Evolutionary conservation across 2,329 filamentous ascomycete genomes (phyloP).

Genomic region (Akanthomyces dipterigenus): DNA sequence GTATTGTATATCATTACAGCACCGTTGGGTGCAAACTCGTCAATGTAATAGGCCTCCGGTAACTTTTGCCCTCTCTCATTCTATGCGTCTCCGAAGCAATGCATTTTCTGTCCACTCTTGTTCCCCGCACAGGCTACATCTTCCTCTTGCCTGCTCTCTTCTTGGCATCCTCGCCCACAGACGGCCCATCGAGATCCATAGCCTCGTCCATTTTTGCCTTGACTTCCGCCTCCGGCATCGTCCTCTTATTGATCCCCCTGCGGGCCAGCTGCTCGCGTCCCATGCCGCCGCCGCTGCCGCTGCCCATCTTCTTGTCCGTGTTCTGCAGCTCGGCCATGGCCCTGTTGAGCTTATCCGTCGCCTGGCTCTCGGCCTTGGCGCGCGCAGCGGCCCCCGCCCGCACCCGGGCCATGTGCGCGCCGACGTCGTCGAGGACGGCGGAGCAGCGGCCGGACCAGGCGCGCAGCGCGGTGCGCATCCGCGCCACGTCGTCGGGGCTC

Average conservation of each 20-base stretch:
- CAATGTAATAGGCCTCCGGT: neutral
- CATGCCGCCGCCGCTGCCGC: constrained; percentile 12
- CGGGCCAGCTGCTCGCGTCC: constrained; percentile 13
- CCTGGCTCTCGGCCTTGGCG: constrained; percentile 41
- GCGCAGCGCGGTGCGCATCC: constrained; percentile 57
- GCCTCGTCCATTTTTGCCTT: constrained; percentile 37
- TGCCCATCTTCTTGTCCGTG: constrained; percentile 27
- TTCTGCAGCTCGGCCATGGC: constrained; percentile 43
- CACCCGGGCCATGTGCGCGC: constrained; percentile 65
- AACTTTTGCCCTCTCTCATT: neutral
- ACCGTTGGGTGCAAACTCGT: constrained; percentile 2
- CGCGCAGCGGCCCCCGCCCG: constrained; percentile 52
- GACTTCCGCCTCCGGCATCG: constrained; percentile 35
- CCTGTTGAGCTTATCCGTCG: constrained; percentile 41
- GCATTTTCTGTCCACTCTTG: neutral
- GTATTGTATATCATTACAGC: constrained; percentile 8
- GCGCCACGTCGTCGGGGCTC: constrained; percentile 60
- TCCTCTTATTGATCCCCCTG: constrained; percentile 25
- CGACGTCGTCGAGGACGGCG: constrained; percentile 65
- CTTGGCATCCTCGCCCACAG: constrained; percentile 40
- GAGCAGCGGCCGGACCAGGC: constrained; percentile 77
- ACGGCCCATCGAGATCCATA: constrained; percentile 51
- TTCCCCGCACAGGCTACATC: constrained; percentile 30
- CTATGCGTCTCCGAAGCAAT: neutral
- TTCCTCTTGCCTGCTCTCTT: constrained; percentile 49